phyloP scores from a whole-genome alignment of 768 basidiomycete genomes.

The Tricholoma saponaceum region DNA sequence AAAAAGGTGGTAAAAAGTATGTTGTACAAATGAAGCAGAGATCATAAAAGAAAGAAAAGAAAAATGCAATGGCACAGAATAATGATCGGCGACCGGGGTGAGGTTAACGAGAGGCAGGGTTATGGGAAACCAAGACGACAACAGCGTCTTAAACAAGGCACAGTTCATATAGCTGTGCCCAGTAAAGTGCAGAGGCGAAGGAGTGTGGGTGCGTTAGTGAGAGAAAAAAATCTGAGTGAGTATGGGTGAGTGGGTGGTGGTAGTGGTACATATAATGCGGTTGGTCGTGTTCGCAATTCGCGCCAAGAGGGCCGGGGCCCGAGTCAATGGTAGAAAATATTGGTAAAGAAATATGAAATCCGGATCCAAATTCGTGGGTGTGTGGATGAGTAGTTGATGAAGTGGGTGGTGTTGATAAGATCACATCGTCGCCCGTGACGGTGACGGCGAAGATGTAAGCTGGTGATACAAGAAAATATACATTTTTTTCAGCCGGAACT shows the following conservation, averaged over 20 bases:
- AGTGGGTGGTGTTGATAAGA: not conserved
- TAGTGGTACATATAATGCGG: not conserved
- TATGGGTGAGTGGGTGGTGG: not conserved
- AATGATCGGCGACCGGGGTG: not conserved
- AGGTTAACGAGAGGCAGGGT: not conserved
- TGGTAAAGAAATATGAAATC: not conserved
- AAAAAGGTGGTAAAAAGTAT: not conserved
- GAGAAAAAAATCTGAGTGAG: not conserved
- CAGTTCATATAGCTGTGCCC: not conserved
- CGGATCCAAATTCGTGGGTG: not conserved
- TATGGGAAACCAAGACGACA: not conserved
- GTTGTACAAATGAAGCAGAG: slow-evolving; percentile 3
- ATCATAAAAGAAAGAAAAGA: not conserved
- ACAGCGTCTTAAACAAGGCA: not conserved
- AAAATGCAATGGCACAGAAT: not conserved
- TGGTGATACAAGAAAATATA: slow-evolving; percentile 7
- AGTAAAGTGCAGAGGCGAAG: not conserved
- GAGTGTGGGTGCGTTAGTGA: not conserved
- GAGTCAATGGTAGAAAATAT: not conserved
- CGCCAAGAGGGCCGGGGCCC: not conserved
- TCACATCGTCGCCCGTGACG: not conserved
- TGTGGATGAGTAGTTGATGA: not conserved
- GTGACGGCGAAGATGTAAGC: not conserved
- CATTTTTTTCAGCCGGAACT: not conserved
- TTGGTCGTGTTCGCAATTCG: not conserved